Evolutionary conservation across 1,284 basidiomycete genomes (phyloP), one percentile per base, ranked within the genome.

Genomic region (Rhodotorula sp.): DNA sequence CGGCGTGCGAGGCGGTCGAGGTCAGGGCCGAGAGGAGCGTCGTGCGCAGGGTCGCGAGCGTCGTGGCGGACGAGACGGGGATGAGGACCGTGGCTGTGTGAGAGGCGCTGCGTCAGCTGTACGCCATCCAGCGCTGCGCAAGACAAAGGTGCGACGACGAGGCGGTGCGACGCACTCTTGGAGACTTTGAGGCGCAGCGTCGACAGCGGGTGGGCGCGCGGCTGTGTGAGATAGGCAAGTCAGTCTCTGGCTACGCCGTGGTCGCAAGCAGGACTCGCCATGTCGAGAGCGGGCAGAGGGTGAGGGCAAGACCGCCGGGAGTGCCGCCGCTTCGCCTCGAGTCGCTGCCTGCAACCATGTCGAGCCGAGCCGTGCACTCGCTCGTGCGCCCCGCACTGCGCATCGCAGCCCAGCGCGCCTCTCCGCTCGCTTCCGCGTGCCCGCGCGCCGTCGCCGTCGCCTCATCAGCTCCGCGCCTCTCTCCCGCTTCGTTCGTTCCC

Each of bases 181-280:
- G 66, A 61, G 59, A 61, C 5, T 53, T 72, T 72, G 66, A 72
- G 67, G 44, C 70, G 70, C n/a, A 72, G 60, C 12, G 54, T 54
- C 41, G 66, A 66, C 16, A 72, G 59, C n/a, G 70, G 70, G 50
- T 62, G 55, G 4, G 64, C 49, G 49, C 60, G 55, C 16, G 66
- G 70, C 65, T 68, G 56, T 7, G 13, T 10, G 42, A 19, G 50
- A 21, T 27, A 54, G n/a, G 13, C 17, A 0, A 23, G 61, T 53
- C 50, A 53, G 48, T 16, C 10, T 21, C 4, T 34, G 21, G 0
- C 5, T 16, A 5, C 14, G 21, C 16, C 4, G 21, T 2, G 16
- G 7, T 1, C 1, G 19, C 9, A 10, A 10, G 0, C 3, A 9
- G n/a, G 53, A 25, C 68, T 42, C 44, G 60, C 69, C 69, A 70